Conservation (phyloP, 148 eudicot genomes). For the Camellia sinensis region DNA sequence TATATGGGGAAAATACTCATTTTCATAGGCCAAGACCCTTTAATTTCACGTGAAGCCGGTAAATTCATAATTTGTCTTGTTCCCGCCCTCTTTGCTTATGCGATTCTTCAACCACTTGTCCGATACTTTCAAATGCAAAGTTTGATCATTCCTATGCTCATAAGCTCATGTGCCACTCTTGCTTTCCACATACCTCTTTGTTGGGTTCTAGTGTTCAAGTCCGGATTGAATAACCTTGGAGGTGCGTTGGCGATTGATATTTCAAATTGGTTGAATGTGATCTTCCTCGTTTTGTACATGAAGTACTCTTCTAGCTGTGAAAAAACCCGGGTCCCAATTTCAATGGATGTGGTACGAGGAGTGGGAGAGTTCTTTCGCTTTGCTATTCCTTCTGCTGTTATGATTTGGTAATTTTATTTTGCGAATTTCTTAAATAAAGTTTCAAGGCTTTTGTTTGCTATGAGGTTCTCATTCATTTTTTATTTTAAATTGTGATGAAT, state of each 20-base stretch:
- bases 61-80: constrained; percentile 55
- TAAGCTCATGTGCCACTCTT: constrained; percentile 46
- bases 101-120: constrained; percentile 66
- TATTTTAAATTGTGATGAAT: constrained; percentile 13
- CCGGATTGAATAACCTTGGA: constrained; percentile 57
- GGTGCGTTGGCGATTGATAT: constrained; percentile 64
- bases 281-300: constrained; percentile 54
- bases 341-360: constrained; percentile 60
- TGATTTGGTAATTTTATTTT: constrained; percentile 58
- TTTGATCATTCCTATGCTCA: constrained; percentile 61
- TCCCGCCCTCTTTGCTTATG: constrained; percentile 63
- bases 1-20: constrained; percentile 49
- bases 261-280: constrained; percentile 63
- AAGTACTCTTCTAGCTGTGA: constrained; percentile 56
- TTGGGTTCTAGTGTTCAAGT: constrained; percentile 72
- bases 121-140: constrained; percentile 76
- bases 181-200: constrained; percentile 61
- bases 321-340: constrained; percentile 60
- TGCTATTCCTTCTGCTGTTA: constrained; percentile 82
- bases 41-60: constrained; percentile 71
- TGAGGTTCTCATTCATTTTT: too few species aligned
- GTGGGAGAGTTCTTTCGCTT: constrained; percentile 66
- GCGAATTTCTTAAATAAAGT: not conserved
- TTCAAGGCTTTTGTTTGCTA: too few species aligned
- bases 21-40: constrained; percentile 72